phyloP scores from a whole-genome alignment of 1,139 yeast species.

The Keqinozyma sinolaborantium region DNA sequence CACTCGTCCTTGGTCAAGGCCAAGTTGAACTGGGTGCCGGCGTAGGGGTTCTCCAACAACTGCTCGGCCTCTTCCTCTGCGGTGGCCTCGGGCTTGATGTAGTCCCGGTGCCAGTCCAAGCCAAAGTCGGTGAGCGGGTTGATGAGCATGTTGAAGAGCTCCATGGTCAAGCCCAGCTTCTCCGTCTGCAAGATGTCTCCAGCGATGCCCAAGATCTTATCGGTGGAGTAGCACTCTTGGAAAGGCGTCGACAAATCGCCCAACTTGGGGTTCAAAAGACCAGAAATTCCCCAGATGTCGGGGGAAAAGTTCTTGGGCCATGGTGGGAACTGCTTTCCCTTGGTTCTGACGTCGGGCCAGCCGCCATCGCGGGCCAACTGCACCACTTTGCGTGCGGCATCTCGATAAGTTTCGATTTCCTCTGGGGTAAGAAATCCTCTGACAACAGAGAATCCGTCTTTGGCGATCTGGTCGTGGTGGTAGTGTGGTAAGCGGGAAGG shows the following conservation, averaged over 20 bases:
- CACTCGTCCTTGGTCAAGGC: conserved; percentile 50
- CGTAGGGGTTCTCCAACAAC: conserved; percentile 37
- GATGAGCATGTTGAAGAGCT: conserved; percentile 53
- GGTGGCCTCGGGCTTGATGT: conserved; percentile 47
- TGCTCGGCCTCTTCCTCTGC: conserved; percentile 45
- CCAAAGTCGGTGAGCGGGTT: conserved; percentile 56
- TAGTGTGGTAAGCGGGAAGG: conserved; percentile 10
- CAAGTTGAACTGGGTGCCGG: conserved; percentile 55
- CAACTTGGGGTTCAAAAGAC: conserved; percentile 49
- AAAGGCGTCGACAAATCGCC: conserved; percentile 35
- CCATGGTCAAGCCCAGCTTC: conserved; percentile 41
- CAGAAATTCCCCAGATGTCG: conserved; percentile 56
- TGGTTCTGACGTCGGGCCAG: conserved; percentile 51
- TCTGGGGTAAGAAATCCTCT: conserved; percentile 38
- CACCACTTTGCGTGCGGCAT: conserved; percentile 41
- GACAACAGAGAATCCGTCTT: conserved; percentile 44
- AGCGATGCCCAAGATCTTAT: conserved; percentile 39
- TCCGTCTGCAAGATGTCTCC: conserved; percentile 44
- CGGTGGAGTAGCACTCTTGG: conserved; percentile 44
- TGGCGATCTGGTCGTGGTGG: conserved; percentile 34
- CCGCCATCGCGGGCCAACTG: conserved; percentile 46
- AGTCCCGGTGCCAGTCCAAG: conserved; percentile 57
- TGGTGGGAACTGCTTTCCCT: conserved; percentile 58
- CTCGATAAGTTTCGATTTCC: conserved; percentile 35
- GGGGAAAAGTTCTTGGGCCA: conserved; percentile 56